Base-by-base conservation (phyloP, 2,329 filamentous ascomycete species). In the Ophiostoma sp. region DNA sequence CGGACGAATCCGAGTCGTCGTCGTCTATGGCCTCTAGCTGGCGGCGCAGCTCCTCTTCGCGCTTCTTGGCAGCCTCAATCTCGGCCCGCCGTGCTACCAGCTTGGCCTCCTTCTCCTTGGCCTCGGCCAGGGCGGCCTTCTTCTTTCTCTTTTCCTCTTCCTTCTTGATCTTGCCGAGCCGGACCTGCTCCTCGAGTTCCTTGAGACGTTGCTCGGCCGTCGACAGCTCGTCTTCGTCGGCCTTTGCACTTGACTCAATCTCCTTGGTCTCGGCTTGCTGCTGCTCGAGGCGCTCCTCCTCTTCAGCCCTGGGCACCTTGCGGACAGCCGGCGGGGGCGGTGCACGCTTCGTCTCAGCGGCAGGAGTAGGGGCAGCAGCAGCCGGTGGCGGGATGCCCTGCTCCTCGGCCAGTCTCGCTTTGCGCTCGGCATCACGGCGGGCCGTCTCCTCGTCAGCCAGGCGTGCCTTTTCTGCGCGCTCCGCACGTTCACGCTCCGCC, bases 401-500 rank as follows among this genome's bases (percentile, higher is more conserved):
- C 81, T 97, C 95, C 74, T 94, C 93, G 31, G 92, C 92, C 55
- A 97, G 85, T 77, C 94, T 90, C 76, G 91, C 90, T 79, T 97
- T 93, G 75, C 95, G 89, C 82, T 98, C 95, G 76, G 93, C 86
- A 79, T 99, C 96, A 36, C 96, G 91, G 75, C 91, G 92, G 11
- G 92, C 90, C 83, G 98, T 95, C 82, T 99, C 96, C 79, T 97
- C 96, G 81, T 99, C 96, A 2, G 96, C 96, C 82, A 96, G 92
- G 73, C 89, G 91, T 55, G 97, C 85, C 78, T 96, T 95, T 52
- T 96, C 93, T 75, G 96, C 94, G 70, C 94, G 89, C 80, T 99
- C 96, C 74, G 89, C 90, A 80, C 90, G 91, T 82, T 99, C 96
- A 36, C 96, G 92, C 80, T 98, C 96, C 74, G 92, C 89, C 75